Evolutionary conservation across 2,329 filamentous ascomycete genomes (phyloP).

Genomic region (Mycocentrospora acerina): DNA sequence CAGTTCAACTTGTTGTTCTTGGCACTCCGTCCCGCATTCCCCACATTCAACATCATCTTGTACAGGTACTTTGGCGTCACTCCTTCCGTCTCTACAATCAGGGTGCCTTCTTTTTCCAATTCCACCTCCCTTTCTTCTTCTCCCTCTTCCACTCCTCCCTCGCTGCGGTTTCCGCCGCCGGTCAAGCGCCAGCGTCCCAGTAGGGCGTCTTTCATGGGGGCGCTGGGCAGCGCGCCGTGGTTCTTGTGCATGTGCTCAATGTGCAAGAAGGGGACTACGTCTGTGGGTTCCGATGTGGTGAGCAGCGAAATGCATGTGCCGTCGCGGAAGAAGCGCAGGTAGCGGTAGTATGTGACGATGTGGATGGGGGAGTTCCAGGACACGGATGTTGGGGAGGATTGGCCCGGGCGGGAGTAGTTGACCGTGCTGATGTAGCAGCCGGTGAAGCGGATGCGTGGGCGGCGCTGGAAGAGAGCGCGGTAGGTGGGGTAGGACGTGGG

Average conservation of each 20-base stretch:
- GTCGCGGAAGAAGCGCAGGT: conserved; percentile 91
- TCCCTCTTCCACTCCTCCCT: background rate
- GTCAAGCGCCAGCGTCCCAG: conserved; percentile 67
- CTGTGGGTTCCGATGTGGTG: conserved; percentile 77
- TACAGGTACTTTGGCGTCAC: conserved; percentile 78
- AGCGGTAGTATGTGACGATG: conserved; percentile 97
- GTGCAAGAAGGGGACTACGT: conserved; percentile 82
- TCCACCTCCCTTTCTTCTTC: no score
- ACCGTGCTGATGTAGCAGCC: conserved; percentile 96
- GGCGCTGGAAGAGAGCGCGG: conserved; percentile 73
- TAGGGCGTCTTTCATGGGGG: conserved; percentile 69
- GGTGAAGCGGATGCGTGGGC: conserved; percentile 88
- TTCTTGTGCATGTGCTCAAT: conserved; percentile 62
- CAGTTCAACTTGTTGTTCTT: conserved; percentile 86
- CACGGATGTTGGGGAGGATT: conserved; percentile 66
- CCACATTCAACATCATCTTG: conserved; percentile 74
- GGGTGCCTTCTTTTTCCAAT: conserved; percentile 38
- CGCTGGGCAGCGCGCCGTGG: conserved; percentile 46
- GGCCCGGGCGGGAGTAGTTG: conserved; percentile 87
- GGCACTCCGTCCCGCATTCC: conserved; percentile 59
- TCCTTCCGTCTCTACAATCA: conserved; percentile 86
- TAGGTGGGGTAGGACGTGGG: conserved; percentile 44
- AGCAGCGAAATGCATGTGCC: conserved; percentile 80
- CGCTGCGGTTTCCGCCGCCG: conserved; percentile 47
- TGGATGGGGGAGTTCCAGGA: conserved; percentile 82